Conservation (phyloP, 2,329 filamentous ascomycete genomes). For the Colletotrichum sp. region DNA sequence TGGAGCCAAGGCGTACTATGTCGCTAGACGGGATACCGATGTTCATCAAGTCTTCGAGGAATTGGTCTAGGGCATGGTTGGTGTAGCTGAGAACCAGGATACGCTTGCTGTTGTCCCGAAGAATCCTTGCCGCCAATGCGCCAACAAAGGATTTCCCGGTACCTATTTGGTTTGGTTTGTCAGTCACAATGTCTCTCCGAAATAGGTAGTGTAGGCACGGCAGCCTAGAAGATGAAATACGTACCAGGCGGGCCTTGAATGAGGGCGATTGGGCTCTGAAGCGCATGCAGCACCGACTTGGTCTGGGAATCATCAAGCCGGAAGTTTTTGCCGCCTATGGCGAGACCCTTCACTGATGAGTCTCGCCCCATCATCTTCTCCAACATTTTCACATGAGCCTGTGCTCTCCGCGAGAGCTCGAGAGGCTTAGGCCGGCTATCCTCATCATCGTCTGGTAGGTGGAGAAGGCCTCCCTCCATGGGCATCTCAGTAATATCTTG, state of each 20-base stretch:
- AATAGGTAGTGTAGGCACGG: background rate
- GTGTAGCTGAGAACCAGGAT: constrained; percentile 73
- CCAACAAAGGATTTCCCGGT: constrained; percentile 81
- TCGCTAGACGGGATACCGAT: constrained; percentile 53
- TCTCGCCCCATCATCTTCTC: background rate
- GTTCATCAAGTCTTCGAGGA: constrained; percentile 64
- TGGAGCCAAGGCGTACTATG: constrained; percentile 70
- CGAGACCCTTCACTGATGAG: background rate
- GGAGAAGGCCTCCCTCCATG: constrained; percentile 57
- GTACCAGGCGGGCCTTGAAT: constrained; percentile 77
- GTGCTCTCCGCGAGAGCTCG: background rate
- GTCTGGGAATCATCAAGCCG: constrained; percentile 52
- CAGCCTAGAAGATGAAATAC: background rate
- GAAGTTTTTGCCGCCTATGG: background rate
- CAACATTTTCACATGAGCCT: background rate
- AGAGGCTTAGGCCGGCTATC: background rate
- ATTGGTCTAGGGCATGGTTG: constrained; percentile 71
- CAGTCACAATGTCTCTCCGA: background rate
- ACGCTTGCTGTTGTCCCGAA: constrained; percentile 49
- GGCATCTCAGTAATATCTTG: constrained; percentile 61
- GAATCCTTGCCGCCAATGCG: constrained; percentile 60
- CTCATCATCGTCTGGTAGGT: background rate
- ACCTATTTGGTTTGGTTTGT: constrained; percentile 42
- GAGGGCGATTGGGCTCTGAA: constrained; percentile 59
- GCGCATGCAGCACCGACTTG: constrained; percentile 56